Evolutionary conservation across 169 alveolate genomes (phyloP).

Genomic region (Plasmodium relictum): DNA sequence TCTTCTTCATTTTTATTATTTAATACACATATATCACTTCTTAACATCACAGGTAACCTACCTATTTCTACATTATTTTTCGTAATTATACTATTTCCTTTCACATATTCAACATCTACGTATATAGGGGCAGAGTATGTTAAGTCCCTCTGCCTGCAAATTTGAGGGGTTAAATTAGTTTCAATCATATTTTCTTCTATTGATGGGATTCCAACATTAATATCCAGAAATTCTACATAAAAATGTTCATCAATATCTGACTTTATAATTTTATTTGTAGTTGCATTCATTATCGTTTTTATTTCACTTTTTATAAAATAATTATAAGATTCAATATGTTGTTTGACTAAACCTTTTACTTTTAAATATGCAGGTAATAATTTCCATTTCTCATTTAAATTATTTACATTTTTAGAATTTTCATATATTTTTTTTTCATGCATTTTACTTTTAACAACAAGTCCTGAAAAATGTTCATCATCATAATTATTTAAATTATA

Average conservation of each 20-base stretch:
- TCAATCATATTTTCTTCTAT: slow-evolving; percentile 90
- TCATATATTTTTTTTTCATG: slow-evolving; percentile 63
- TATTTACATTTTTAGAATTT: slow-evolving; percentile 64
- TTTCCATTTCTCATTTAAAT: slow-evolving; percentile 94
- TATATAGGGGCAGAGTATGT: slow-evolving; percentile 98
- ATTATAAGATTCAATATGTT: slow-evolving; percentile 96
- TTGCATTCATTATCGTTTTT: slow-evolving; percentile 93
- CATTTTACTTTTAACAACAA: slow-evolving; percentile 26
- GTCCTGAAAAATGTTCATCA: slow-evolving; percentile 14
- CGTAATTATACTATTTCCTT: slow-evolving; percentile 91
- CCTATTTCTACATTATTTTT: slow-evolving; percentile 94
- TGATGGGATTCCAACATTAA: slow-evolving; percentile 92
- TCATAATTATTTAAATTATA: background rate
- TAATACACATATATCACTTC: slow-evolving; percentile 93
- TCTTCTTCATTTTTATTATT: slow-evolving; percentile 77
- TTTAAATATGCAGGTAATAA: slow-evolving; percentile 94
- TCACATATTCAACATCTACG: slow-evolving; percentile 96
- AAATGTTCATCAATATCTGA: slow-evolving; percentile 91
- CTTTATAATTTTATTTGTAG: slow-evolving; percentile 90
- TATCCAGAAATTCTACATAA: slow-evolving; percentile 91
- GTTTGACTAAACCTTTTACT: slow-evolving; percentile 95
- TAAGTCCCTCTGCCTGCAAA: slow-evolving; percentile 97
- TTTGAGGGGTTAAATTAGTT: slow-evolving; percentile 94
- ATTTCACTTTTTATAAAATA: slow-evolving; percentile 94
- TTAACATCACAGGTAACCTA: slow-evolving; percentile 98